A percentile compares a stretch with the other conserved stretches of the same genome.
Conservation (phyloP, 2,329 filamentous ascomycete species). For the Cladobotryum mycophilum region DNA sequence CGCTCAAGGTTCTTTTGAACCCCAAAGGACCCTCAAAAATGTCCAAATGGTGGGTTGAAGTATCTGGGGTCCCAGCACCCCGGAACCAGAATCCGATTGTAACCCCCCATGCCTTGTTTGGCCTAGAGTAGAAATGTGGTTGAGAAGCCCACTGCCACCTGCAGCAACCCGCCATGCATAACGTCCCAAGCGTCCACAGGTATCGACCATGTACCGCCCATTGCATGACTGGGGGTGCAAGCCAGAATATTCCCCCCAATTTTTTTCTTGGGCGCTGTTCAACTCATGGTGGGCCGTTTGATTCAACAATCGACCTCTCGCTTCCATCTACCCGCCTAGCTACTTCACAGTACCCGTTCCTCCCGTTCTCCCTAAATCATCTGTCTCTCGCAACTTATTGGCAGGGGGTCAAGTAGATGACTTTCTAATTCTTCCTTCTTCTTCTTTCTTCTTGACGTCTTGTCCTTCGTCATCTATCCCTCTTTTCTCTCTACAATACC, state of each 20-base stretch:
- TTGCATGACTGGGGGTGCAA: slow-evolving; percentile 4
- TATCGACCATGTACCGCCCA: slow-evolving; percentile 5
- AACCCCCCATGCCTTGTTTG: slow-evolving; percentile 7
- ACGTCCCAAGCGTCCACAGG: neutral
- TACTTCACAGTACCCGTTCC: slow-evolving; percentile 3
- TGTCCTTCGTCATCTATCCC: slow-evolving; percentile 5
- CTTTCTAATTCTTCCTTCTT: slow-evolving; percentile 16
- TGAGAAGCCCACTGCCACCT: slow-evolving; percentile 16
- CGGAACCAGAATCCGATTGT: slow-evolving; percentile 8
- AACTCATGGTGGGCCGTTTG: slow-evolving; percentile 27
- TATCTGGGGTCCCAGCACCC: slow-evolving; percentile 3
- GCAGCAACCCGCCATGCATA: slow-evolving; percentile 9
- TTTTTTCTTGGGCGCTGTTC: slow-evolving; percentile 21
- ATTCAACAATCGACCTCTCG: slow-evolving; percentile 30
- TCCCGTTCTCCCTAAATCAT: neutral
- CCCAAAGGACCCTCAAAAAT: too few species aligned
- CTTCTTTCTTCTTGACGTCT: slow-evolving; percentile 4
- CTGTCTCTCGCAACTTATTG: neutral
- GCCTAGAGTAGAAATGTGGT: slow-evolving; percentile 19
- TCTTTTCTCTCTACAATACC: neutral
- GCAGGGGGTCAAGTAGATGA: neutral
- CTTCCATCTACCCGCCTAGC: slow-evolving; percentile 18
- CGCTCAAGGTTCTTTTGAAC: neutral
- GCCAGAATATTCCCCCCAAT: slow-evolving; percentile 28
- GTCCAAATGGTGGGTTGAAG: too few species aligned